Evolutionary conservation across 2,329 filamentous ascomycete genomes (phyloP).

Genomic region (Xenoacremonium recifei): DNA sequence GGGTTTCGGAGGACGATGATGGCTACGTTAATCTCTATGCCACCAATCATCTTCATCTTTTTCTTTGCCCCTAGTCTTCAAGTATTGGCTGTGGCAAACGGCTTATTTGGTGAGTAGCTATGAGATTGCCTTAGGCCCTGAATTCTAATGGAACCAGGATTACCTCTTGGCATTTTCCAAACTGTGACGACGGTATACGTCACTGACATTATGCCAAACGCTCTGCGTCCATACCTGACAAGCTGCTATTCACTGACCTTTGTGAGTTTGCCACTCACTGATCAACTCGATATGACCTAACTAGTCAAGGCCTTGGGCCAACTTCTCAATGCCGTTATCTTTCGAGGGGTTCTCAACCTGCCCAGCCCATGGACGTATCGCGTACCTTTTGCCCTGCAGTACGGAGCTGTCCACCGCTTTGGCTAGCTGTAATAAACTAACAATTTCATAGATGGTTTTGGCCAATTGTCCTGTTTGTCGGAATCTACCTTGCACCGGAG

Average conservation of each 20-base stretch:
- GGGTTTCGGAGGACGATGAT: conserved; percentile 3
- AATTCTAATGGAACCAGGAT: conserved; percentile 1
- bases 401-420: not conserved
- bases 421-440: not conserved
- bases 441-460: conserved; percentile 7
- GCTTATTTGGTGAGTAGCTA: not conserved
- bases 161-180: conserved; percentile 4
- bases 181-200: conserved; percentile 11
- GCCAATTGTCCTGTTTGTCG: conserved; percentile 25
- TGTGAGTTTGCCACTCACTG: conserved; percentile 1
- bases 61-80: conserved; percentile 2
- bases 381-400: conserved; percentile 13
- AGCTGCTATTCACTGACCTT: conserved; percentile 8
- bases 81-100: conserved; percentile 1
- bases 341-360: conserved; percentile 9
- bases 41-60: conserved; percentile 3
- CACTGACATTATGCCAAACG: conserved; percentile 10
- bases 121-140: not conserved
- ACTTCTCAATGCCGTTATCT: conserved; percentile 7
- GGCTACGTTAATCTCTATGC: conserved; percentile 1
- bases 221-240: conserved; percentile 13
- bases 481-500: conserved; percentile 35
- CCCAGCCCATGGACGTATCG: conserved; percentile 6
- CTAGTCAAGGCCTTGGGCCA: conserved; percentile 8
- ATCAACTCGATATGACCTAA: not conserved